phyloP scores from a whole-genome alignment of 192 early-diverging fungal genomes.

The Backusella macrospora region DNA sequence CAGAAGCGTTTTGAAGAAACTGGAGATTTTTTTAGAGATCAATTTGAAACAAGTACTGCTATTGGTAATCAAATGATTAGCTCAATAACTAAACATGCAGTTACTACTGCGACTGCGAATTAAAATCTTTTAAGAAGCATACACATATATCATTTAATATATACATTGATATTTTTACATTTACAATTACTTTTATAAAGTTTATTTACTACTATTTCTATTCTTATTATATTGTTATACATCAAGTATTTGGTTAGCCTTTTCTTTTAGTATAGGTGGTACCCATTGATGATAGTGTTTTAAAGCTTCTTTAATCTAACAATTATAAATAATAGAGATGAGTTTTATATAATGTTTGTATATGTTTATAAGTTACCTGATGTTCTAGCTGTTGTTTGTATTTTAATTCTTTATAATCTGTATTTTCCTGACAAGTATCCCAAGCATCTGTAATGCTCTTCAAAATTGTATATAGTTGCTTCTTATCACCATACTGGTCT shows the following conservation, averaged over 20 bases:
- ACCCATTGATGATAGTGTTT: neutral
- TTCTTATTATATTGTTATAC: neutral
- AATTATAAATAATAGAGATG: no score
- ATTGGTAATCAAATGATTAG: constrained; percentile 62
- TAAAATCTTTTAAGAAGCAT: neutral
- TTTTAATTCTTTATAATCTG: constrained; percentile 28
- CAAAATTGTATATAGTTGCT: constrained; percentile 39
- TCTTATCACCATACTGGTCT: constrained; percentile 47
- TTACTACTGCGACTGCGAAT: neutral
- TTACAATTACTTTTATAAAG: neutral
- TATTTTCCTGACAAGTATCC: constrained; percentile 15
- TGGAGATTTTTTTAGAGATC: constrained; percentile 76
- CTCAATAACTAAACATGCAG: constrained; percentile 50
- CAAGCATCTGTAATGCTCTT: constrained; percentile 39
- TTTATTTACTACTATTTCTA: neutral
- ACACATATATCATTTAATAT: no score
- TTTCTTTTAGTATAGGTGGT: constrained; percentile 8
- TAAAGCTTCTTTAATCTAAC: neutral
- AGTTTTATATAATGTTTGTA: neutral
- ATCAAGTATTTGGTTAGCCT: neutral
- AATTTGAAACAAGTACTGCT: constrained; percentile 53
- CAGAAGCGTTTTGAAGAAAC: constrained; percentile 81
- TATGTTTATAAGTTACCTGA: constrained; percentile 19
- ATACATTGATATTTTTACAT: no score
- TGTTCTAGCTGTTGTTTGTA: constrained; percentile 32